phyloP scores from a whole-genome alignment of 148 eudicot species.

The Fagopyrum homotropicum region DNA sequence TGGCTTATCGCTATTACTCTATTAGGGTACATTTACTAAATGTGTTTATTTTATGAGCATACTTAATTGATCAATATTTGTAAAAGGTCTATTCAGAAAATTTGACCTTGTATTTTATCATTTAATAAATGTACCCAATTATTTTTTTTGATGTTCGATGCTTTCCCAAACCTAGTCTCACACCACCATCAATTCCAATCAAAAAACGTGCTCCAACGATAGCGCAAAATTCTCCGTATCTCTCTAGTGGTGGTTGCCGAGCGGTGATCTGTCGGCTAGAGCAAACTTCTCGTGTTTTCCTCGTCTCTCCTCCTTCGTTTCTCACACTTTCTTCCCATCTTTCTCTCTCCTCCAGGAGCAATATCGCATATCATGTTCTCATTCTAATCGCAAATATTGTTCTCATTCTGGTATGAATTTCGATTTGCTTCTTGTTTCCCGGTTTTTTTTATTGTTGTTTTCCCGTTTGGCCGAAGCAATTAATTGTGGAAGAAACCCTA shows the following conservation, averaged over 20 bases:
- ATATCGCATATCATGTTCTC: neutral
- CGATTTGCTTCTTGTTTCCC: constrained; percentile 2
- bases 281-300: constrained; percentile 1
- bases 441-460: neutral
- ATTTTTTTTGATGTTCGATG: too few relatives aligned
- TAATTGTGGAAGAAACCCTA: constrained; percentile 17
- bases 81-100: too few relatives aligned
- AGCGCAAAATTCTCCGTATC: neutral
- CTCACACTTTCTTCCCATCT: neutral
- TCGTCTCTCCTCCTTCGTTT: neutral
- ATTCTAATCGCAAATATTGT: neutral
- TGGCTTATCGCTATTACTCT: too few relatives aligned
- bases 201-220: neutral
- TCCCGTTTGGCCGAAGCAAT: neutral
- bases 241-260: constrained; percentile 3
- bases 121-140: too few relatives aligned
- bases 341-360: neutral
- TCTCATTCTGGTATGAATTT: neutral
- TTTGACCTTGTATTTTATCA: too few relatives aligned
- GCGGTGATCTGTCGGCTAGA: constrained; percentile 9
- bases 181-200: too few relatives aligned
- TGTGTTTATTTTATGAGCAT: too few relatives aligned
- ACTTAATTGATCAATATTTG: too few relatives aligned
- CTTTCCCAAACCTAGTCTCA: too few relatives aligned
- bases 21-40: too few relatives aligned